phyloP scores from a whole-genome alignment of 2,329 filamentous ascomycete species.

The Beauveria pseudobassiana region DNA sequence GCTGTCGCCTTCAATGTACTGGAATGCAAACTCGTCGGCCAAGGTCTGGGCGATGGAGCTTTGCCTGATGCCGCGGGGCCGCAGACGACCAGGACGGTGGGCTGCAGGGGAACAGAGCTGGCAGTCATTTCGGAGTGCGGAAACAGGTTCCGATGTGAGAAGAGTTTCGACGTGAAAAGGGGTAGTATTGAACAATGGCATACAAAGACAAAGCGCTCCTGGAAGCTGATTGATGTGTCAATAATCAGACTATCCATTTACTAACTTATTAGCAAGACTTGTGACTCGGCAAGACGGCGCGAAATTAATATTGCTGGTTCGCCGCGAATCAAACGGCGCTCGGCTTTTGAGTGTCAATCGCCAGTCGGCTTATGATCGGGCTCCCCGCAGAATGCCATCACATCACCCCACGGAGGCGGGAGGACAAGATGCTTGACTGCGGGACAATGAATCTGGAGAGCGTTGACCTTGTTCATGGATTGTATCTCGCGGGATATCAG shows the following conservation, averaged over 20 bases:
- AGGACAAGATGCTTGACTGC: neutral
- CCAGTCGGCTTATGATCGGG: neutral
- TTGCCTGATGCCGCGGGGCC: conserved; percentile 11
- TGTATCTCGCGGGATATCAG: neutral
- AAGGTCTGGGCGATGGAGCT: conserved; percentile 5
- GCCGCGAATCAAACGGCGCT: neutral
- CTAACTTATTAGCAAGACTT: too few species aligned
- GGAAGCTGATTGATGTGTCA: neutral
- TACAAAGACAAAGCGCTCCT: neutral
- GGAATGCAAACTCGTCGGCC: conserved; percentile 1
- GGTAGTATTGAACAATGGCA: neutral
- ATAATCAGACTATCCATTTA: too few species aligned
- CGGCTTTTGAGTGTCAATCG: neutral
- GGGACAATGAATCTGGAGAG: neutral
- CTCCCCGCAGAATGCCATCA: neutral
- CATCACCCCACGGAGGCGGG: conserved; percentile 3
- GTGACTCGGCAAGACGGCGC: too few species aligned
- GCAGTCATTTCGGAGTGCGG: neutral
- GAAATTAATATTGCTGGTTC: neutral
- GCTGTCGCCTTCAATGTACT: conserved; percentile 47
- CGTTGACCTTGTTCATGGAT: neutral
- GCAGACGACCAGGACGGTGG: conserved; percentile 8
- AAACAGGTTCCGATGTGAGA: neutral
- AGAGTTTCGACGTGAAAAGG: neutral
- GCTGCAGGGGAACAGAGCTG: neutral